Evolutionary conservation across 2,329 filamentous ascomycete species (phyloP), one percentile per base, ranked within the genome.

Genomic region (Ceratocystiopsis sp.): DNA sequence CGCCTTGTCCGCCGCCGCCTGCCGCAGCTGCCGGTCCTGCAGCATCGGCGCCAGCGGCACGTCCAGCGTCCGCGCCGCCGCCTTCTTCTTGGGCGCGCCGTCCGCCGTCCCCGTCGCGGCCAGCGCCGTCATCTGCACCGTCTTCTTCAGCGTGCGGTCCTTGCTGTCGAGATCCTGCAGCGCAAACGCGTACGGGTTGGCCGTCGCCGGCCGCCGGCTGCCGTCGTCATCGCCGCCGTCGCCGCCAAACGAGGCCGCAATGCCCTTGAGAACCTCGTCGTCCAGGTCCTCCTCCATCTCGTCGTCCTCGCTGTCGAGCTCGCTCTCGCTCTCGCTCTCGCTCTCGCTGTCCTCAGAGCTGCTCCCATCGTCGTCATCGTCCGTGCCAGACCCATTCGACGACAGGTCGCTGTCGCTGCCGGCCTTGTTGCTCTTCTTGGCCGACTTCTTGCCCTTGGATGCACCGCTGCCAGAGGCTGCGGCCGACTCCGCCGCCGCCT

Each of bases 1-100:
- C 41, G 85, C 87, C 66, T 94, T 87, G 34, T 86, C 77, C 53
- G 87, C 93, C 3, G 91, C 91, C 19, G 78, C 85, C 42, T 69
- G 67, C 42, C 91, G 83, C 54, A 93, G 80, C 15, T 95, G 62
- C 41, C 78, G 77, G 56, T 87, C 86, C 59, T 96, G 89, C 53
- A 93, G 82, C 47, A 87, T 74, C 57, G 83, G 86, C 2, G 84
- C 76, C 6, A 95, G 68, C 14, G 89, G 87, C 2, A 87, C 82
- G 29, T 81, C 78, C 4, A 96, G 70, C 59, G 85, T 93, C 13
- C 12, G 33, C 13, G 33, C 33, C 13, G 33, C 33, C 33, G 33
- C 12, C 43, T 78, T 73, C 21, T 11, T 16, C 35, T n/a, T 16
- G 10, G 2, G 3, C 6, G 70, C 65, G 34, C 73, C 64, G 15